A percentile compares a stretch with the other conserved stretches of the same genome.
Conservation (phyloP, 179 eudicot genomes). For the Beta macrorhiza region DNA sequence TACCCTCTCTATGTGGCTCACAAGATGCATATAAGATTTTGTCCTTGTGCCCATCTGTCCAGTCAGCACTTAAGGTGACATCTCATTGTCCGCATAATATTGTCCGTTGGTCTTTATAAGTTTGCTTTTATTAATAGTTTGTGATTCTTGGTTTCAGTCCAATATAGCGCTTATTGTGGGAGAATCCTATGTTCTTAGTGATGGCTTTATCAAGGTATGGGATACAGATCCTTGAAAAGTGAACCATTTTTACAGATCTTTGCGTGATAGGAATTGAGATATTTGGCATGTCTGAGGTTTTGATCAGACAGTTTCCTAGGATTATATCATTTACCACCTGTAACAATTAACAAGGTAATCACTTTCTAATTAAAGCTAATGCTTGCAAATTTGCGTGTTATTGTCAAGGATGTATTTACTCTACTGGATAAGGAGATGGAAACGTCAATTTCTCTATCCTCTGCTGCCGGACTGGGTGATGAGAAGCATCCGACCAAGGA, state of each 20-base stretch:
- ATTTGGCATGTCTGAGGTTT: neutral
- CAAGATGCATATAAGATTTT: slow-evolving; percentile 86
- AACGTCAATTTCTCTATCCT: slow-evolving; percentile 36
- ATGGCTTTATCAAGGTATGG: slow-evolving; percentile 81
- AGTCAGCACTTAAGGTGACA: slow-evolving; percentile 74
- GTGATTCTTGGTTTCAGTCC: slow-evolving; percentile 51
- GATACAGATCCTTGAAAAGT: neutral
- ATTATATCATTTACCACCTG: neutral
- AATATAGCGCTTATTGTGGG: slow-evolving; percentile 70
- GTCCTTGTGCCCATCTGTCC: slow-evolving; percentile 74
- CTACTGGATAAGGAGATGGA: slow-evolving; percentile 79
- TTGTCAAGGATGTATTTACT: slow-evolving; percentile 60
- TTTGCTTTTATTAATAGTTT: slow-evolving; percentile 11
- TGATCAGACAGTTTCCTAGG: neutral
- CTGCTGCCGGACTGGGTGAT: slow-evolving; percentile 36
- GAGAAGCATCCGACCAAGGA: slow-evolving; percentile 40
- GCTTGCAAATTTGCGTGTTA: slow-evolving; percentile 6
- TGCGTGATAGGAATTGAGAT: neutral
- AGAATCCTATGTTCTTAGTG: slow-evolving; percentile 75
- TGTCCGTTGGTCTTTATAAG: neutral
- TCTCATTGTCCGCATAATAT: neutral
- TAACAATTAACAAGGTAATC: neutral
- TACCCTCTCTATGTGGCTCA: slow-evolving; percentile 70
- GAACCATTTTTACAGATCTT: neutral
- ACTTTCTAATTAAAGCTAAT: slow-evolving; percentile 2